Evolutionary conservation across 225 moss, liverwort and hornwort genomes (phyloP).

Genomic region (Bryum argenteum): DNA sequence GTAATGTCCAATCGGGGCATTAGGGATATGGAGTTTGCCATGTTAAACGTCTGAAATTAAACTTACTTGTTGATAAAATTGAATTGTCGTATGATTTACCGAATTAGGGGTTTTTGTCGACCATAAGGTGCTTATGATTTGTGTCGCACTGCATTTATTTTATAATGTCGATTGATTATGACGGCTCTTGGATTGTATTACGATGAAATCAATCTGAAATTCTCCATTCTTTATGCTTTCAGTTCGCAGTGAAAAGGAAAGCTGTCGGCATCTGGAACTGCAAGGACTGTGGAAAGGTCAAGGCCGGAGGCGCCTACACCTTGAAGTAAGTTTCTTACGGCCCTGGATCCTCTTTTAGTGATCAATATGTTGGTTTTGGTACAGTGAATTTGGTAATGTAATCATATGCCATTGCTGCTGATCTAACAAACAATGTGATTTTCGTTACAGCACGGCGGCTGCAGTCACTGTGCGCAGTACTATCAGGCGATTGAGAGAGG

Average conservation of each 20-base stretch:
- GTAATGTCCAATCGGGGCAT: too few species aligned
- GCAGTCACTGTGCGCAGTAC: slow-evolving; percentile 90
- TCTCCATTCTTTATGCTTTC: not conserved
- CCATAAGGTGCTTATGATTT: too few species aligned
- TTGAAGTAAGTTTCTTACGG: slow-evolving; percentile 61
- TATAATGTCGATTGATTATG: too few species aligned
- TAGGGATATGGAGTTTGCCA: too few species aligned
- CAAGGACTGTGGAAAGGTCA: slow-evolving; percentile 84
- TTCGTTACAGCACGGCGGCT: slow-evolving; percentile 65
- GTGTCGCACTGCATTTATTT: too few species aligned
- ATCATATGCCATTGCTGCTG: not conserved
- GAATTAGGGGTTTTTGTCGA: too few species aligned
- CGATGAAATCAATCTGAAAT: not conserved
- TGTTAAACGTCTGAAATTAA: too few species aligned
- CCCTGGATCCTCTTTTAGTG: not conserved
- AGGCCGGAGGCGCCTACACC: slow-evolving; percentile 87
- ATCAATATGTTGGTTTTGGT: not conserved
- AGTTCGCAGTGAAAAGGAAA: slow-evolving; percentile 88
- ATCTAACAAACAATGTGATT: not conserved
- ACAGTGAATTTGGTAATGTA: not conserved
- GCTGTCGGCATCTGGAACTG: slow-evolving; percentile 86
- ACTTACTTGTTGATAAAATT: too few species aligned
- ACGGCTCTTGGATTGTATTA: too few species aligned
- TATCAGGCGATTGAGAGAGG: slow-evolving; percentile 78
- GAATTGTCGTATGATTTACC: too few species aligned